Evolutionary conservation across 2,329 filamentous ascomycete genomes (phyloP), one percentile per base, ranked within the genome.

Genomic region (Aureobasidium sp.): DNA sequence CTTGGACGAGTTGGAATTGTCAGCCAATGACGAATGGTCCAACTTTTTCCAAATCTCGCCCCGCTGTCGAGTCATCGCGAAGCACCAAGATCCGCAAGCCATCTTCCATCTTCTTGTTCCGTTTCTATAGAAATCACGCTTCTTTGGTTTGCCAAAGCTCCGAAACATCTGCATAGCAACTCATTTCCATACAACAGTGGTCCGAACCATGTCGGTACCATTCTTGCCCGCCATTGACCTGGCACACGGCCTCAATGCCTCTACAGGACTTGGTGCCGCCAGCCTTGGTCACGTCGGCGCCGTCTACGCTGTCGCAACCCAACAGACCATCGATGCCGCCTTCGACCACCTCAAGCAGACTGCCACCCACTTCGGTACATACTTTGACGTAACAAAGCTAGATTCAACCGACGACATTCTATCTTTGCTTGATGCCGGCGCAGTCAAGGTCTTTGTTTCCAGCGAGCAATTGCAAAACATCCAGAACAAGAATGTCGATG

Each of bases 341-440:
- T 76, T 83, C 51, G 44, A 69, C 27, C 83, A 87, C 69, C 76
- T 88, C 46, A 79, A 80, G 61, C 74, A 80, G 57, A 82, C 85
- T 46, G 81, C 85, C 66, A 77, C 79, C 60, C 74, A 75, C 9
- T 81, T 84, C 59, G 74, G 80, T 67, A 83, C 89, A 66, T 91
- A 89, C 73, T 83, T 96, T 67, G 90, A 96, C 69, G 91, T 87
- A 56, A 87, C 89, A 5, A 77, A 77, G 26, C 80, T 97, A 42
- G 74, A 83, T 36, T 85, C 86, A 12, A 78, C 80, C 61, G 87
- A 91, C 67, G 88, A 95, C 66, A 80, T 97, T 39, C 77, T 93
- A 60, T 83, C 88, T 51, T 81, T 97, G 39, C 84, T 99, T 62
- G 90, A 99, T 73, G 84, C 86, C 66, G 94, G 94, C 64, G 91